Percentiles rank a stretch among this genome's conserved stretches.
Conservation (phyloP, 1,139 yeast species). For the Debaryomyces fabryi region DNA sequence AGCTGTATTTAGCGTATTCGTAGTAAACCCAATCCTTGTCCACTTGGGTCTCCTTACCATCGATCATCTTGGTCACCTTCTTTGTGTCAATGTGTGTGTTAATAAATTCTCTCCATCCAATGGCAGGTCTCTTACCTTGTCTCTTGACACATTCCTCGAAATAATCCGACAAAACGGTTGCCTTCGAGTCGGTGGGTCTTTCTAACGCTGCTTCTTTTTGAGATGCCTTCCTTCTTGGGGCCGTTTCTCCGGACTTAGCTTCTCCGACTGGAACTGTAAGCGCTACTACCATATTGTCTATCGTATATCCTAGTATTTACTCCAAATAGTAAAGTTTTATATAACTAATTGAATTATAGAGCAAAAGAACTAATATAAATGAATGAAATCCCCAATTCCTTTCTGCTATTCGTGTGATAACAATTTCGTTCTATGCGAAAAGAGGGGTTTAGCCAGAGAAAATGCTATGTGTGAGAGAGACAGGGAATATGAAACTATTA, state of each 20-base stretch:
- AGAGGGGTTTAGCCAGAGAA: constrained; percentile 4
- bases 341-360: background rate
- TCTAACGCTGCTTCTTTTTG: constrained; percentile 56
- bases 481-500: background rate
- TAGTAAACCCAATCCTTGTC: constrained; percentile 88
- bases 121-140: constrained; percentile 56
- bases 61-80: constrained; percentile 70
- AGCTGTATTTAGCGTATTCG: constrained; percentile 75
- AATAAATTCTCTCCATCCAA: constrained; percentile 80
- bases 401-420: constrained; percentile 2
- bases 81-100: constrained; percentile 80
- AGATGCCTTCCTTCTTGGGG: constrained; percentile 78
- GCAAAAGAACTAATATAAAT: background rate
- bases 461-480: background rate
- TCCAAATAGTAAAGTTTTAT: background rate
- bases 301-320: background rate
- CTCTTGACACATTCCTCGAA: constrained; percentile 63
- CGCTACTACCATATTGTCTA: constrained; percentile 30
- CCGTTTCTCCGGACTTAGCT: constrained; percentile 84
- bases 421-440: constrained; percentile 4
- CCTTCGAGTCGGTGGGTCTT: constrained; percentile 62
- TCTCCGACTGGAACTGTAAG: constrained; percentile 75
- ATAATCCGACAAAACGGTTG: constrained; percentile 71
- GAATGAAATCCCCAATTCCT: background rate
- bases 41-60: constrained; percentile 71